phyloP scores from a whole-genome alignment of 2,329 filamentous ascomycete species.

The Fusarium sp. region DNA sequence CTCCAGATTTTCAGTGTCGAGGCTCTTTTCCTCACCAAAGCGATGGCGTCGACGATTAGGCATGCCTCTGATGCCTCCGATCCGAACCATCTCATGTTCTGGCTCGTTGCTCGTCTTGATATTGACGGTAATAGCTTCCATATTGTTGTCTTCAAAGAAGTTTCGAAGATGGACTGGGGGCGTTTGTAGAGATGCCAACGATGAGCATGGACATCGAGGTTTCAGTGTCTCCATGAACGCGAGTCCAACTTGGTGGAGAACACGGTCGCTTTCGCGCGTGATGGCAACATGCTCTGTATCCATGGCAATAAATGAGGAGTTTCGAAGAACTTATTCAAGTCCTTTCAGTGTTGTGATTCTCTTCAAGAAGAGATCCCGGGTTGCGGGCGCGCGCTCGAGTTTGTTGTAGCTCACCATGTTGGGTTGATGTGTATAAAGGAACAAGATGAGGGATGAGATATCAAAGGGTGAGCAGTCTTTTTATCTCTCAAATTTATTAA shows the following conservation, averaged over 20 bases:
- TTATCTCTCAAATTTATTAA: not conserved
- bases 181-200: accelerated
- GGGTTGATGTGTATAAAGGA: not conserved
- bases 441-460: accelerated
- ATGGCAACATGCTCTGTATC: slow-evolving; percentile 72
- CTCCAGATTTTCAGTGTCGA: slow-evolving; percentile 3
- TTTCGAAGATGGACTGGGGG: not conserved
- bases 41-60: slow-evolving; percentile 23
- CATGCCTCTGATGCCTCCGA: not conserved
- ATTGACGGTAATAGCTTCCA: slow-evolving; percentile 17
- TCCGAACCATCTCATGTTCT: not conserved
- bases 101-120: not conserved
- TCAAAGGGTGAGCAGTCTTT: accelerated
- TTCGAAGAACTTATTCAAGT: not conserved
- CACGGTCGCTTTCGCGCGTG: slow-evolving; percentile 54
- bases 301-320: slow-evolving; percentile 59
- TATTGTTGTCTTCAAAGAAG: slow-evolving; percentile 2
- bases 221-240: slow-evolving; percentile 8
- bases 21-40: slow-evolving; percentile 13
- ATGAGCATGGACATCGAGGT: not conserved
- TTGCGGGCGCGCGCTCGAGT: slow-evolving; percentile 38
- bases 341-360: slow-evolving; percentile 18
- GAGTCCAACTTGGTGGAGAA: slow-evolving; percentile 36
- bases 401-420: slow-evolving; percentile 56
- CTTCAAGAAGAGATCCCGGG: slow-evolving; percentile 20